A percentile compares a stretch with the other conserved stretches of the same genome.
These are phyloP conservation scores for Lasiodiplodia citricola DNA, from an alignment of 2,329 filamentous ascomycete genomes.

Conservation along the genomic window DNA sequence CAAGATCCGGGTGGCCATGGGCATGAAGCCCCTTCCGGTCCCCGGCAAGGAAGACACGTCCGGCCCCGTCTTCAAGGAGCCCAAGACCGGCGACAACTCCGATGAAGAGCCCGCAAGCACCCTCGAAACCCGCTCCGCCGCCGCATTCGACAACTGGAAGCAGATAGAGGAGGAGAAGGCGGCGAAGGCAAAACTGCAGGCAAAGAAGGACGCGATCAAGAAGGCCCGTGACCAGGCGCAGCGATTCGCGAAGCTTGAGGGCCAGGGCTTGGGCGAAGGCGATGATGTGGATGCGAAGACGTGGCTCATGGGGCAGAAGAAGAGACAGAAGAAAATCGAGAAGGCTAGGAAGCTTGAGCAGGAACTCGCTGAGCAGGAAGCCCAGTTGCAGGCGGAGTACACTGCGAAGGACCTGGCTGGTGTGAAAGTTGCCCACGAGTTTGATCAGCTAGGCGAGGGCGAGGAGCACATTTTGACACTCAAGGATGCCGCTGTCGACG, in stretches of 20 bases:
- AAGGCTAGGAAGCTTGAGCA: slow-evolving; percentile 73
- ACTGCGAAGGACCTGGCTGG: slow-evolving; percentile 86
- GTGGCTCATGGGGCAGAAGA: slow-evolving; percentile 90
- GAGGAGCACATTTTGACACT: slow-evolving; percentile 89
- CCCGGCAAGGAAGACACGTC: slow-evolving; percentile 64
- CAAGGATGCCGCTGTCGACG: slow-evolving; percentile 85
- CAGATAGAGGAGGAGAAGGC: slow-evolving; percentile 70
- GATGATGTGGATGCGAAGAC: slow-evolving; percentile 77
- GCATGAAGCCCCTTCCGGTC: slow-evolving; percentile 86
- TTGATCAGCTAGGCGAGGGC: slow-evolving; percentile 78
- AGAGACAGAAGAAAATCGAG: slow-evolving; percentile 87
- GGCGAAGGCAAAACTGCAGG: slow-evolving; percentile 78
- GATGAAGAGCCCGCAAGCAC: slow-evolving; percentile 80
- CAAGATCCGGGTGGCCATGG: slow-evolving; percentile 85
- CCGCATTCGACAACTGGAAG: slow-evolving; percentile 76
- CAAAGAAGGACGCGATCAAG: slow-evolving; percentile 81
- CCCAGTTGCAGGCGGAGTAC: slow-evolving; percentile 72
- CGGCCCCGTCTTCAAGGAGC: slow-evolving; percentile 63
- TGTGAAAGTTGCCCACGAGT: slow-evolving; percentile 88
- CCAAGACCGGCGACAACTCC: slow-evolving; percentile 54
- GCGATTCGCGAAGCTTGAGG: slow-evolving; percentile 75
- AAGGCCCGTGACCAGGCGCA: slow-evolving; percentile 85
- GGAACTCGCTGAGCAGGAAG: slow-evolving; percentile 74
- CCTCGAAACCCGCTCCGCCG: slow-evolving; percentile 77
- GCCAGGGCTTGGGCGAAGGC: slow-evolving; percentile 80